A percentile compares a stretch with the other conserved stretches of the same genome.
Evolutionary conservation across 768 basidiomycete genomes (phyloP).

Genomic region (Suillus ampliporus): DNA sequence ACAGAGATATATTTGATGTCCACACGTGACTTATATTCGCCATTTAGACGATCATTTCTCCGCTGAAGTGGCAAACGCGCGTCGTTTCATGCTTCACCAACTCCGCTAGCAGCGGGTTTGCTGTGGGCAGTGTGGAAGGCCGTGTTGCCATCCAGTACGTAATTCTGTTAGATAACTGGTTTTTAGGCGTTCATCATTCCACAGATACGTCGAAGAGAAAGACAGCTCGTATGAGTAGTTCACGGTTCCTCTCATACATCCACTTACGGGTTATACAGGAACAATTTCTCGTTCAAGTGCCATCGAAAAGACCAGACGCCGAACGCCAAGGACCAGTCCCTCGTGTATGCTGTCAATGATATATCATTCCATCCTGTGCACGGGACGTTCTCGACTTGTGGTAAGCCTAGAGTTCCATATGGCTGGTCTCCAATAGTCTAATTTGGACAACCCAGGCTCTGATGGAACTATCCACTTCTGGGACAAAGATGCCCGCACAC

Average conservation of each 20-base stretch:
- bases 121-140: constrained; percentile 87
- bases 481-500: constrained; percentile 92
- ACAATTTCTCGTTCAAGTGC: constrained; percentile 91
- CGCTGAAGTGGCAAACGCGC: constrained; percentile 93
- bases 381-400: constrained; percentile 86
- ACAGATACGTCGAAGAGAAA: constrained; percentile 87
- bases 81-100: constrained; percentile 84
- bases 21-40: constrained; percentile 5
- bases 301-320: constrained; percentile 65
- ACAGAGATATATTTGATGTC: constrained; percentile 9
- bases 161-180: constrained; percentile 9
- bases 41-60: constrained; percentile 75
- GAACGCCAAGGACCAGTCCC: constrained; percentile 63
- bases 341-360: constrained; percentile 85
- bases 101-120: constrained; percentile 70
- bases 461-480: constrained; percentile 92
- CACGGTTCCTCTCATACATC: background rate
- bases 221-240: constrained; percentile 60
- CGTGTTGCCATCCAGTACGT: constrained; percentile 95
- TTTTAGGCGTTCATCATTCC: constrained; percentile 1
- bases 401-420: constrained; percentile 39
- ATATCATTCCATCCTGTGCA: constrained; percentile 86
- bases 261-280: constrained; percentile 40
- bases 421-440: background rate
- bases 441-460: constrained; percentile 50